Percentiles rank a stretch among this genome's conserved stretches.
These are phyloP conservation scores for Platanus orientalis DNA, from an alignment of 164 flowering plant species.

Conservation along the genomic window DNA sequence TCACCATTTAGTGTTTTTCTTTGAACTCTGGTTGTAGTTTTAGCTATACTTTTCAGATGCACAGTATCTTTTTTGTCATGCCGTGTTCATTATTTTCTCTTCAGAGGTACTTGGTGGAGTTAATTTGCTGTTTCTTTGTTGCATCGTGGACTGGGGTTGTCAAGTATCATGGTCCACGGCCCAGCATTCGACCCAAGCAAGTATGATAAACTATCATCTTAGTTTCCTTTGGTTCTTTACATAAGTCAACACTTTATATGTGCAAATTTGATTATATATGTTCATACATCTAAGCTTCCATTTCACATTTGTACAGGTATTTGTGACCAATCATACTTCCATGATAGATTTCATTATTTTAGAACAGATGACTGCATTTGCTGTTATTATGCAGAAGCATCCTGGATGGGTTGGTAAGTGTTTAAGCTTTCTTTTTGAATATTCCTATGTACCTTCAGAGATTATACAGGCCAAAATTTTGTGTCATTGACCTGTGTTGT, in stretches of 20 bases:
- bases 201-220: constrained; percentile 23
- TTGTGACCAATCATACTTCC: constrained; percentile 96
- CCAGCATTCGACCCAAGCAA: constrained; percentile 91
- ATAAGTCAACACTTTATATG: neutral
- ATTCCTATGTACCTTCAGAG: neutral
- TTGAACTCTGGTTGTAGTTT: neutral
- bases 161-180: constrained; percentile 95
- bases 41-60: neutral
- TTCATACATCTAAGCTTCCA: constrained; percentile 1
- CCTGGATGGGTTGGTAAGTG: constrained; percentile 99
- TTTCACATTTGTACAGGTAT: constrained; percentile 58
- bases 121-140: constrained; percentile 91
- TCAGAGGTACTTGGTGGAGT: constrained; percentile 86
- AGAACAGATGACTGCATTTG: constrained; percentile 98
- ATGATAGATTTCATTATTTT: constrained; percentile 96
- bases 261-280: neutral
- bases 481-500: too few relatives aligned
- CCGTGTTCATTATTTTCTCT: constrained; percentile 13
- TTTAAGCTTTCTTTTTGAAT: neutral
- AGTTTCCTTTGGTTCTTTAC: neutral
- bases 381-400: constrained; percentile 99
- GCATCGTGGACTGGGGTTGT: constrained; percentile 99
- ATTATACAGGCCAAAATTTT: neutral
- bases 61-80: neutral
- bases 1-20: neutral